Base-by-base conservation (phyloP, 768 basidiomycete species). In the Suillus lakei region DNA sequence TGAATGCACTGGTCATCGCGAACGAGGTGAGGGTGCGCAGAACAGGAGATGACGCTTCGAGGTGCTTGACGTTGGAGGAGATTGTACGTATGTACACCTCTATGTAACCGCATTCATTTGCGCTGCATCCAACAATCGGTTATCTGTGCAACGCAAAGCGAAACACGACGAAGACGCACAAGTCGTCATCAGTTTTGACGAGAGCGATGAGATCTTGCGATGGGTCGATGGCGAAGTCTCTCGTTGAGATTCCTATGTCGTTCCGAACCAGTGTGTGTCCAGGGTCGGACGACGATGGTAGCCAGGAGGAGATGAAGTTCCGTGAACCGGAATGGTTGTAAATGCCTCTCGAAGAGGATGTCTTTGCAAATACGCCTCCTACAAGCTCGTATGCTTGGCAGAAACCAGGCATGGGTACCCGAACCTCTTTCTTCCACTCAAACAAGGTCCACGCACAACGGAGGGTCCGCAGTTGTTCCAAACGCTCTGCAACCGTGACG, bases 151-250 rank as follows among this genome's bases (percentile, higher is more conserved):
- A 10, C 13, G 3, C 26, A 13, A 4, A 43, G 6, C 32, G 26
- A 36, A 28, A 30, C 0, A 60, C 6, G 23, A 21, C 18, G 2
- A 10, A 23, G 48, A 69, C 71, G 43, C 18, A 76, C 73, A 69
- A 34, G 8, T 41, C 64, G 4, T 66, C 71, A 34, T 72, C 71
- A 30, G 71, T 70, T 60, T 71, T 72, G 18, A 86, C 73, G 18
- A 85, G 71, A 9, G 84, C 80, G 43, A 89, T 76, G 54, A 90
- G 69, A 67, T 90, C 87, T 71, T 90, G 89, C 5, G 85, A 82
- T 1, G 89, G 87, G 68, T 90, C 88, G n/a, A 89, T 84, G 0
- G 86, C 87, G 65, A 89, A 87, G 69, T 89, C 88, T 51, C 84
- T 78, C 44, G 81, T 78, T 10, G 73, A 64, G 9, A 86, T 53